phyloP scores from a whole-genome alignment of 2,329 filamentous ascomycete genomes.

The Clarireedia sp. region DNA sequence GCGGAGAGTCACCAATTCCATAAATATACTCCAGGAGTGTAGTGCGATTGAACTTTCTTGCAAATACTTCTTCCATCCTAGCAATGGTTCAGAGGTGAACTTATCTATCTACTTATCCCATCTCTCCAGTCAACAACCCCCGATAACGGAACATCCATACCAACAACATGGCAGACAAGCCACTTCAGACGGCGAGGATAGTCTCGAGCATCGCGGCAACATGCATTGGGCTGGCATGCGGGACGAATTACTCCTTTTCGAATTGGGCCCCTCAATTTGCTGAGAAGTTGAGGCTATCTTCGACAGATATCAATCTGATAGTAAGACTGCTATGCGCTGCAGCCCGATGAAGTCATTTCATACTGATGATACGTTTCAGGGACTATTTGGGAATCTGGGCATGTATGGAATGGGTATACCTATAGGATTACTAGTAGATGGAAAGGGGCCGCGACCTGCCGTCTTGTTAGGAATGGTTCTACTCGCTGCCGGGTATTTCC shows the following conservation, averaged over 20 bases:
- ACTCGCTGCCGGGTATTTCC: constrained; percentile 76
- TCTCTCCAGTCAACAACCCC: neutral
- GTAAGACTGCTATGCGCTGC: constrained; percentile 38
- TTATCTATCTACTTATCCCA: neutral
- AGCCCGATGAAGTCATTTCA: constrained; percentile 24
- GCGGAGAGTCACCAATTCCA: neutral
- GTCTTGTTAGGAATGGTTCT: constrained; percentile 66
- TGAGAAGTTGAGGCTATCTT: constrained; percentile 73
- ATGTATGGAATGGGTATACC: constrained; percentile 92
- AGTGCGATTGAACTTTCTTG: neutral
- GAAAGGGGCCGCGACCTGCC: constrained; percentile 69
- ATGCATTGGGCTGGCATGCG: constrained; percentile 77
- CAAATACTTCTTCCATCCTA: neutral
- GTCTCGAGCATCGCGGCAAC: constrained; percentile 82
- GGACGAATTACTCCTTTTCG: constrained; percentile 96
- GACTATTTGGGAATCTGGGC: constrained; percentile 75
- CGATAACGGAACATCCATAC: constrained; percentile 13
- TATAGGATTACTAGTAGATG: constrained; percentile 79
- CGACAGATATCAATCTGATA: constrained; percentile 90
- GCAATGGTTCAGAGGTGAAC: constrained; percentile 18
- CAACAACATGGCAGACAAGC: constrained; percentile 39
- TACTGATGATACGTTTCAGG: constrained; percentile 30
- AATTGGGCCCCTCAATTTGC: constrained; percentile 97
- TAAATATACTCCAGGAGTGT: neutral
- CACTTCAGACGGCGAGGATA: constrained; percentile 58